phyloP scores from a whole-genome alignment of 75 land plant species.

The Cunninghamia lanceolata region DNA sequence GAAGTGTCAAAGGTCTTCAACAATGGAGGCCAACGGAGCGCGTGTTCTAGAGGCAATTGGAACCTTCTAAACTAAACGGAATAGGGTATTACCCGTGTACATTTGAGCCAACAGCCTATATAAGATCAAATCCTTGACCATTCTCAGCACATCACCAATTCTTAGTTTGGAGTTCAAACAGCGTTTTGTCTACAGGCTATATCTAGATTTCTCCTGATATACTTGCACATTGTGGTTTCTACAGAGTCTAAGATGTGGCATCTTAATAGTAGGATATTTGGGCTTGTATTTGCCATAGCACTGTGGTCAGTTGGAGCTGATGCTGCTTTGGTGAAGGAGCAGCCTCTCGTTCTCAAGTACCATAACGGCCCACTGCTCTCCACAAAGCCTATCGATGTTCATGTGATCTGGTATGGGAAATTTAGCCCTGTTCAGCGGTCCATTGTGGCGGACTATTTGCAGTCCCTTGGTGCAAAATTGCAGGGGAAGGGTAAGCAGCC shows the following conservation, averaged over 20 bases:
- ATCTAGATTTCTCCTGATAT: too few species aligned
- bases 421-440: constrained; percentile 41
- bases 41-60: too few species aligned
- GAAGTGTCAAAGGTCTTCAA: too few species aligned
- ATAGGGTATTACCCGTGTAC: too few species aligned
- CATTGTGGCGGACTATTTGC: constrained; percentile 43
- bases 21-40: too few species aligned
- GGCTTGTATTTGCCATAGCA: not conserved
- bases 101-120: too few species aligned
- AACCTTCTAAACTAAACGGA: too few species aligned
- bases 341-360: constrained; percentile 32
- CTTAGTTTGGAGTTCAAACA: too few species aligned
- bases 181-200: too few species aligned
- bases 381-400: constrained; percentile 21
- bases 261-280: not conserved
- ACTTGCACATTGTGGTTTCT: too few species aligned
- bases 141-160: too few species aligned
- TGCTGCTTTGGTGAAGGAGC: constrained; percentile 20
- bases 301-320: not conserved
- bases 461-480: constrained; percentile 22
- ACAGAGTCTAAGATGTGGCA: constrained; percentile 10
- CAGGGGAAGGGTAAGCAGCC: constrained; percentile 9
- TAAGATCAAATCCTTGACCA: too few species aligned
- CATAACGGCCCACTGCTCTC: constrained; percentile 48
- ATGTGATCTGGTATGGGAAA: constrained; percentile 48